A percentile compares a stretch with the other conserved stretches of the same genome.
These are phyloP conservation scores for Niveomyces coronatus DNA, from an alignment of 2,329 filamentous ascomycete genomes.

Conservation along the genomic window DNA sequence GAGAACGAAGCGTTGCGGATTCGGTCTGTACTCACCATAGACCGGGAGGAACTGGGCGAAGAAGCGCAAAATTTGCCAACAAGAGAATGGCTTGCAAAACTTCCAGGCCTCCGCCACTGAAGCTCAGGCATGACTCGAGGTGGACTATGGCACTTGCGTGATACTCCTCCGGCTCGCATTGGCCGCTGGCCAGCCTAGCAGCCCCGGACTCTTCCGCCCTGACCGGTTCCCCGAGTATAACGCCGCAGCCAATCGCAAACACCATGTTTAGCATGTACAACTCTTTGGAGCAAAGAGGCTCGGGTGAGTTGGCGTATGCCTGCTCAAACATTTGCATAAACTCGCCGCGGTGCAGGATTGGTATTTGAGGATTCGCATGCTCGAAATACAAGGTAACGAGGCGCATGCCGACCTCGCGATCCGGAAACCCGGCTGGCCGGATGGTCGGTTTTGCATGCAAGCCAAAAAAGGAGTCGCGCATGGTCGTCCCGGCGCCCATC, in stretches of 20 bases:
- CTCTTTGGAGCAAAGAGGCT: slow-evolving; percentile 62
- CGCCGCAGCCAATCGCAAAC: slow-evolving; percentile 89
- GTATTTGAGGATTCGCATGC: slow-evolving; percentile 92
- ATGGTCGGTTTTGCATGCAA: slow-evolving; percentile 84
- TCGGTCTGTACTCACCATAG: slow-evolving; percentile 63
- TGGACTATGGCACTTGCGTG: slow-evolving; percentile 91
- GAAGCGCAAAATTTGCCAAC: slow-evolving; percentile 80
- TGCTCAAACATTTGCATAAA: slow-evolving; percentile 83
- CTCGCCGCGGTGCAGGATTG: slow-evolving; percentile 77
- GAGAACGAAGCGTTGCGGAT: neutral
- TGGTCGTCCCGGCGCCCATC: slow-evolving; percentile 53
- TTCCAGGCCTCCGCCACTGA: slow-evolving; percentile 80
- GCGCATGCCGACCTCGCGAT: slow-evolving; percentile 59
- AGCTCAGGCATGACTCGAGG: slow-evolving; percentile 75
- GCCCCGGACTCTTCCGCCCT: slow-evolving; percentile 33
- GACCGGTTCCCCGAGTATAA: slow-evolving; percentile 64
- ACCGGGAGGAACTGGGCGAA: slow-evolving; percentile 84
- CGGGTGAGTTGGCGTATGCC: slow-evolving; percentile 61
- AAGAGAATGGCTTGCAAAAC: slow-evolving; percentile 89
- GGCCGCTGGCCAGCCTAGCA: slow-evolving; percentile 21
- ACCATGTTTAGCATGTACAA: slow-evolving; percentile 96
- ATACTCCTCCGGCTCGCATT: slow-evolving; percentile 68
- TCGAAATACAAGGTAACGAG: slow-evolving; percentile 85
- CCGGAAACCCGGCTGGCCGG: slow-evolving; percentile 74
- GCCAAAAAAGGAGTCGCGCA: slow-evolving; percentile 96